A percentile compares a stretch with the other conserved stretches of the same genome.
These are phyloP conservation scores for Monascus ruber DNA, from an alignment of 2,329 filamentous ascomycete species.

Conservation along the genomic window DNA sequence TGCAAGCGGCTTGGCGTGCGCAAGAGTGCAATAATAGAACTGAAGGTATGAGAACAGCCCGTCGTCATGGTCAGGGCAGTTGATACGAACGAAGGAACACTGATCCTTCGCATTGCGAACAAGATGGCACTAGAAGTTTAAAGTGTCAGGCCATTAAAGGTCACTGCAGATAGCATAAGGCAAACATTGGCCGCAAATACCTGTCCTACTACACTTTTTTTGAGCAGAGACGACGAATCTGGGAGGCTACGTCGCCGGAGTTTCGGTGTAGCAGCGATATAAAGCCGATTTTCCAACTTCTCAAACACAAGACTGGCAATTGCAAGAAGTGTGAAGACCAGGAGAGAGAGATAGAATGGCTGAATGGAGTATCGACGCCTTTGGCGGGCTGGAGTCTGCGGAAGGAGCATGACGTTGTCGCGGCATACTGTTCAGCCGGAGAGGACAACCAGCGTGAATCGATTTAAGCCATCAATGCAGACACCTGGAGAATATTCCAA, in stretches of 20 bases:
- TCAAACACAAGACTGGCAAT: constrained; percentile 16
- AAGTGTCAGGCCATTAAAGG: neutral
- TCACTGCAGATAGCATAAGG: too few relatives aligned
- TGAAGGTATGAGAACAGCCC: constrained; percentile 80
- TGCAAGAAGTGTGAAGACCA: constrained; percentile 24
- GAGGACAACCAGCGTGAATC: constrained; percentile 1
- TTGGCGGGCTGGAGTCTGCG: constrained; percentile 11
- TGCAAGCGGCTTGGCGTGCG: constrained; percentile 59
- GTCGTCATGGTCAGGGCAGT: constrained; percentile 82
- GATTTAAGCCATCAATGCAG: too few relatives aligned
- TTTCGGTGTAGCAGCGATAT: neutral
- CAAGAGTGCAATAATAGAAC: constrained; percentile 78
- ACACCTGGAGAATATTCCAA: too few relatives aligned
- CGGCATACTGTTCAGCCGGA: constrained; percentile 17
- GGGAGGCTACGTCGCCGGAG: neutral
- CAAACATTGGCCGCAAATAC: too few relatives aligned
- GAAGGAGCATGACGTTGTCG: constrained; percentile 14
- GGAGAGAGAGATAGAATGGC: constrained; percentile 37
- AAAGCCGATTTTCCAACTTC: constrained; percentile 3
- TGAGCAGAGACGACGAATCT: too few relatives aligned
- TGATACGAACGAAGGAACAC: constrained; percentile 70
- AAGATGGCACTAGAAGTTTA: constrained; percentile 52
- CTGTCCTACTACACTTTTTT: too few relatives aligned
- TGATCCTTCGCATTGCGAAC: constrained; percentile 70
- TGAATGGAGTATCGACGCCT: constrained; percentile 30